Evolutionary conservation across 257 asterid species (phyloP).

Genomic region (Rhazya stricta): DNA sequence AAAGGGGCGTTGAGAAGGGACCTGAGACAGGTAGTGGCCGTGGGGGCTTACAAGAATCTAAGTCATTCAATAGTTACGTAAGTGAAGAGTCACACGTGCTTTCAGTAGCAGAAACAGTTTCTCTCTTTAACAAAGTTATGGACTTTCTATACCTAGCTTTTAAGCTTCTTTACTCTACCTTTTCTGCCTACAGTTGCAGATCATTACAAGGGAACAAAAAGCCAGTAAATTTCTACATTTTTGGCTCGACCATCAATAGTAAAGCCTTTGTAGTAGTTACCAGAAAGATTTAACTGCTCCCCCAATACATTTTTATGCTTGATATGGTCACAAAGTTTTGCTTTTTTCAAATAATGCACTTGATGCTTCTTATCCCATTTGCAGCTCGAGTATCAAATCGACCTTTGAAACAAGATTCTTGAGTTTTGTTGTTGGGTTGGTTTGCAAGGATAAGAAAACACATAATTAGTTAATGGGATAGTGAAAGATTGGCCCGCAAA

Average conservation of each 20-base stretch:
- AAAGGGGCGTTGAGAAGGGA: neutral
- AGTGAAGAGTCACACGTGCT: slow-evolving; percentile 11
- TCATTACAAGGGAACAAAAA: neutral
- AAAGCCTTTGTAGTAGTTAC: no score
- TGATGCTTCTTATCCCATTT: no score
- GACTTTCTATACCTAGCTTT: neutral
- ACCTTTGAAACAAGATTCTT: neutral
- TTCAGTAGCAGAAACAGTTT: neutral
- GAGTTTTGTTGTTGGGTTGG: no score
- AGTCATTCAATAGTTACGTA: neutral
- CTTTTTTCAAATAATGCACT: no score
- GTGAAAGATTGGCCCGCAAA: neutral
- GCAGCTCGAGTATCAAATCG: no score
- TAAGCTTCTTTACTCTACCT: neutral
- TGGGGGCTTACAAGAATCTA: slow-evolving; percentile 27
- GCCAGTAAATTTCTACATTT: no score
- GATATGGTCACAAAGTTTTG: no score
- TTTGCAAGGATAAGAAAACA: neutral
- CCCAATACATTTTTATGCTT: neutral
- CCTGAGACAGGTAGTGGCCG: slow-evolving; percentile 13
- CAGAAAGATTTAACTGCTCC: neutral
- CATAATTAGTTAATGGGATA: neutral
- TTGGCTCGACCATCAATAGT: no score
- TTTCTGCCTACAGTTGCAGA: neutral
- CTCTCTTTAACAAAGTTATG: neutral